A percentile compares a stretch with the other conserved stretches of the same genome.
Conservation (phyloP, 495 filamentous ascomycete species). For the Tuber melanosporum region DNA sequence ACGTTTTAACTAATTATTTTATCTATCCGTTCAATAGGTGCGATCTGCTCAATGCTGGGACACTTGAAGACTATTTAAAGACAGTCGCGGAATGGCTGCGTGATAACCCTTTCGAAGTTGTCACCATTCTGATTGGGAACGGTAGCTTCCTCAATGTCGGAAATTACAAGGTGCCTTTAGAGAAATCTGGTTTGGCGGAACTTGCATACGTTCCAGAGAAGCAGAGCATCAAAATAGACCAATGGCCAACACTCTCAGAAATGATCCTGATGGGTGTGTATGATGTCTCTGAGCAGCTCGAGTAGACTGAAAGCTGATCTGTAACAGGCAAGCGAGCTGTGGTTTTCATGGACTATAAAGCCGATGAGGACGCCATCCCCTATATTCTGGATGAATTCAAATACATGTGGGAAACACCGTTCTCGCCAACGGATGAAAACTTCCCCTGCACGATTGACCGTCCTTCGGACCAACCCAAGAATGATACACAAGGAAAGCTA, state of each 20-base stretch:
- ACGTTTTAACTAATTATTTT: background rate
- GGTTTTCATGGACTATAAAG: slow-evolving; percentile 74
- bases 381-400: slow-evolving; percentile 70
- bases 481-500: slow-evolving; percentile 56
- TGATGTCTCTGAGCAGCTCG: slow-evolving; percentile 48
- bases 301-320: background rate
- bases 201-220: slow-evolving; percentile 62
- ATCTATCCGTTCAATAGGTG: slow-evolving; percentile 61
- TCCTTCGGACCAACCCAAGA: slow-evolving; percentile 54
- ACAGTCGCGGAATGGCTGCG: slow-evolving; percentile 66
- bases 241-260: slow-evolving; percentile 78
- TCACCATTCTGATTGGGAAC: slow-evolving; percentile 87
- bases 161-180: slow-evolving; percentile 56
- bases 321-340: slow-evolving; percentile 51
- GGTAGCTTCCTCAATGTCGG: slow-evolving; percentile 59
- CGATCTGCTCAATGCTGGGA: slow-evolving; percentile 69
- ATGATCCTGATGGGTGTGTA: slow-evolving; percentile 60
- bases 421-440: slow-evolving; percentile 56
- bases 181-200: slow-evolving; percentile 59
- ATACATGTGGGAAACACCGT: slow-evolving; percentile 71
- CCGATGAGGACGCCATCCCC: slow-evolving; percentile 67
- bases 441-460: slow-evolving; percentile 68
- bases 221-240: slow-evolving; percentile 55
- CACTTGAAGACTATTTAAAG: slow-evolving; percentile 65
- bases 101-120: slow-evolving; percentile 74